Evolutionary conservation across 371 early-diverging fungal genomes (phyloP).

Genomic region (Mucor irregularis): DNA sequence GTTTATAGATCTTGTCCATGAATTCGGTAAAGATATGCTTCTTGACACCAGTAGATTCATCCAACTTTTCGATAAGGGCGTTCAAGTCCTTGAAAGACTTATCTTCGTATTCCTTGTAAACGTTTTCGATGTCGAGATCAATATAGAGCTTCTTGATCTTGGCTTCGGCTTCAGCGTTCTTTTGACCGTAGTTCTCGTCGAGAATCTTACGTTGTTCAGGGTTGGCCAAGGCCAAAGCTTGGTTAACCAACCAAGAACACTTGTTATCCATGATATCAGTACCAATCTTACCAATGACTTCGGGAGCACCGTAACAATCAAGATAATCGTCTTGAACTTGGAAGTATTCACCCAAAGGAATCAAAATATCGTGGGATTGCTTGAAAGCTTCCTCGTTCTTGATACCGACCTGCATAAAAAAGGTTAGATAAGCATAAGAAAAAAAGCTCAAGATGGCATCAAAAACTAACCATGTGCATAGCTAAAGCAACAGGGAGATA

Average conservation of each 20-base stretch:
- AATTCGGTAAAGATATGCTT: conserved; percentile 85
- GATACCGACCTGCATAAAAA: conserved; percentile 64
- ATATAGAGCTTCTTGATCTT: conserved; percentile 82
- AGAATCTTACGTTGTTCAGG: conserved; percentile 84
- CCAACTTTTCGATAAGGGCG: conserved; percentile 71
- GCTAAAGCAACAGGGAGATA: conserved; percentile 96
- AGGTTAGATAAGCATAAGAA: not conserved
- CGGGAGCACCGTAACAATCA: conserved; percentile 91
- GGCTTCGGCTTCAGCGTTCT: conserved; percentile 71
- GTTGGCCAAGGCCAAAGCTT: conserved; percentile 77
- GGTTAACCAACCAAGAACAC: conserved; percentile 96
- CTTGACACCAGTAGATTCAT: conserved; percentile 72
- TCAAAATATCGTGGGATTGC: conserved; percentile 80
- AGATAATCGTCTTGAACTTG: conserved; percentile 97
- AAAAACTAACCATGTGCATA: conserved; percentile 76
- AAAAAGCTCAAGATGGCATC: not conserved
- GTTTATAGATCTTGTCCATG: conserved; percentile 93
- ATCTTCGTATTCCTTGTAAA: conserved; percentile 88
- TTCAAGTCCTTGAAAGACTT: conserved; percentile 70
- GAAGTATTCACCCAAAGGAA: conserved; percentile 96
- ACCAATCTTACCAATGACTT: conserved; percentile 95
- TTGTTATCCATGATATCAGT: conserved; percentile 99
- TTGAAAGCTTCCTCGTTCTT: conserved; percentile 74
- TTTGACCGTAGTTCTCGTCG: conserved; percentile 92
- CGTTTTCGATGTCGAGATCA: conserved; percentile 74